These are phyloP conservation scores for Eleusine coracana DNA, from an alignment of 176 grass and related monocot species.

Conservation along the genomic window DNA sequence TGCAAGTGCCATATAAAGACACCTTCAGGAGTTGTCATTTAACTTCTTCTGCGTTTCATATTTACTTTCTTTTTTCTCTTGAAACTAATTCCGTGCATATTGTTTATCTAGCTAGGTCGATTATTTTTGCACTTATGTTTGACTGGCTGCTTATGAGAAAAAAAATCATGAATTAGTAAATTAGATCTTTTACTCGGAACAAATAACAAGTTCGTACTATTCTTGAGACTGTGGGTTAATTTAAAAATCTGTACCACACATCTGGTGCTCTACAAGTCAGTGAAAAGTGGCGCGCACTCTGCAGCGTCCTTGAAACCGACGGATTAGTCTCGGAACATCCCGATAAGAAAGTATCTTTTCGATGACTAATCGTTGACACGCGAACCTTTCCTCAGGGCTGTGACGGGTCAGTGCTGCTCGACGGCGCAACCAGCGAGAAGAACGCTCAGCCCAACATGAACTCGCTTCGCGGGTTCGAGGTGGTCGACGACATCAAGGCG, in stretches of 20 bases:
- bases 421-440: conserved; percentile 64
- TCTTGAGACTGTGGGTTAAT: too few species aligned
- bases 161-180: too few species aligned
- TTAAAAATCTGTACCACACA: too few species aligned
- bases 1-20: background rate
- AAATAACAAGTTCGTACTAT: background rate
- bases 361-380: conserved; percentile 29
- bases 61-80: background rate
- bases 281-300: conserved; percentile 19
- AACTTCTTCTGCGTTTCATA: background rate
- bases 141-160: too few species aligned
- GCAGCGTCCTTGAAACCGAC: background rate
- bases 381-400: conserved; percentile 40
- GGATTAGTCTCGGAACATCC: background rate
- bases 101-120: too few species aligned
- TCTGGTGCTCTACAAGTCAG: background rate
- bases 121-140: too few species aligned
- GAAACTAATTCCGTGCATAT: too few species aligned
- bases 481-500: conserved; percentile 57
- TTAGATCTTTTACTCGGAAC: too few species aligned
- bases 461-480: conserved; percentile 62
- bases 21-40: background rate
- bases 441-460: conserved; percentile 49
- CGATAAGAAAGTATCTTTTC: background rate
- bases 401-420: conserved; percentile 60